Base-by-base conservation (phyloP, 345 rosid species). In the Eucalyptus melliodora region DNA sequence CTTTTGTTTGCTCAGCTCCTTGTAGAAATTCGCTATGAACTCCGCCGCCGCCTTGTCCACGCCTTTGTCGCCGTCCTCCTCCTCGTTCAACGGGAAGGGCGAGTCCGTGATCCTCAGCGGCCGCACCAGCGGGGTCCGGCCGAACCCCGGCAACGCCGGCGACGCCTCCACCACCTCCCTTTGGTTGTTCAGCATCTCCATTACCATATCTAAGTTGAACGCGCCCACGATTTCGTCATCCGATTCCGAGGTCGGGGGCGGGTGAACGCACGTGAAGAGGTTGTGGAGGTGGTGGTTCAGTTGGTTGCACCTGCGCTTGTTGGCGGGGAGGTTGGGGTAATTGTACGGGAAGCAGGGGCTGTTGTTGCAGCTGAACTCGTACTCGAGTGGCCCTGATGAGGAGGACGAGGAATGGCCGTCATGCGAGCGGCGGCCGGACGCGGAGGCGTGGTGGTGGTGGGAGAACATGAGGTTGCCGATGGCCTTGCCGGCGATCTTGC, bases 311-410 rank as follows among this genome's bases (percentile, higher is more conserved):
- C 91, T 93, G 92, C 88, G 87, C 67, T 82, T 62, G 37, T 77
- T 19, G 19, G 34, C 88, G 91, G 77, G 90, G 88, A 89, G 88
- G 50, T 40, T 77, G 85, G 85, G 85, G 30, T 21, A 7, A 6
- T 77, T 44, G 47, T 19, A 2, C 4, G 47, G 83, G 92, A 92
- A 92, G 42, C 93, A 87, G 31, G 99, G 99, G 86, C 97, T 97
- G 95, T 92, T 94, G 92, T 94, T 95, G 94, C 98, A 97, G 96
- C 99, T 96, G 95, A 97, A 97, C 94, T 97, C 99, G 91, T 97
- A 97, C 88, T 96, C 98, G 14, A 77, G 82, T 30, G 87, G 88
- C 17, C 88, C 31, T 50, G 90, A 88, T 13, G 90, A 59, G 12
- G 72, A 17, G 62, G 87, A 93, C 88, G 69, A 37, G 23, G 31